Evolutionary conservation across 306 rosid genomes (phyloP).

Genomic region (Hippophae rhamnoides): DNA sequence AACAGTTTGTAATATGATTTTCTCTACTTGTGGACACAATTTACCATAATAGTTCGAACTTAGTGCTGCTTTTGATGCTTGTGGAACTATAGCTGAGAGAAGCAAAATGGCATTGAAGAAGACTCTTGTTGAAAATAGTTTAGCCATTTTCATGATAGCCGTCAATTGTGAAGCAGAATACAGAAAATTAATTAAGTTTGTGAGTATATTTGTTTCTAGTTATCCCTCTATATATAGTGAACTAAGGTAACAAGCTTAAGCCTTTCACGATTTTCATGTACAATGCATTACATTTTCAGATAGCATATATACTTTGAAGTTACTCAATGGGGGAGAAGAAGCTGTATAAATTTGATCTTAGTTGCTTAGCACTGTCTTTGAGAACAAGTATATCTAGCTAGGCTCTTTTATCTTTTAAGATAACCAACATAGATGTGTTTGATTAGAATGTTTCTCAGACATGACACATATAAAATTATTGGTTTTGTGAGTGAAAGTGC

Average conservation of each 20-base stretch:
- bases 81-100: constrained; percentile 9
- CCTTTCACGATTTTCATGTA: constrained; percentile 3
- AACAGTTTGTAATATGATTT: constrained; percentile 46
- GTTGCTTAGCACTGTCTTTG: constrained; percentile 27
- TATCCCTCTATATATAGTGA: constrained; percentile 22
- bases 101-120: constrained; percentile 19
- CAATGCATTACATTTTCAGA: too few species aligned
- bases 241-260: neutral
- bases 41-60: constrained; percentile 34
- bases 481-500: too few species aligned
- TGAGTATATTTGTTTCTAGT: neutral
- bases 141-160: constrained; percentile 28
- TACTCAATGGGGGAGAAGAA: constrained; percentile 34
- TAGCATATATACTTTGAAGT: constrained; percentile 36
- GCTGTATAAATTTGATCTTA: constrained; percentile 30
- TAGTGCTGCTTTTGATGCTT: constrained; percentile 29
- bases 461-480: too few species aligned
- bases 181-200: neutral
- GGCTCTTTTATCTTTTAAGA: constrained; percentile 10
- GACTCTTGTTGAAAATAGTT: constrained; percentile 14
- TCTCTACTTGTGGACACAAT: constrained; percentile 53
- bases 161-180: neutral
- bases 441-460: too few species aligned
- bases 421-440: constrained; percentile 3
- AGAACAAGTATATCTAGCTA: constrained; percentile 26